Conservation (phyloP, 2,329 filamentous ascomycete species). For the Calonectria fujianensis region DNA sequence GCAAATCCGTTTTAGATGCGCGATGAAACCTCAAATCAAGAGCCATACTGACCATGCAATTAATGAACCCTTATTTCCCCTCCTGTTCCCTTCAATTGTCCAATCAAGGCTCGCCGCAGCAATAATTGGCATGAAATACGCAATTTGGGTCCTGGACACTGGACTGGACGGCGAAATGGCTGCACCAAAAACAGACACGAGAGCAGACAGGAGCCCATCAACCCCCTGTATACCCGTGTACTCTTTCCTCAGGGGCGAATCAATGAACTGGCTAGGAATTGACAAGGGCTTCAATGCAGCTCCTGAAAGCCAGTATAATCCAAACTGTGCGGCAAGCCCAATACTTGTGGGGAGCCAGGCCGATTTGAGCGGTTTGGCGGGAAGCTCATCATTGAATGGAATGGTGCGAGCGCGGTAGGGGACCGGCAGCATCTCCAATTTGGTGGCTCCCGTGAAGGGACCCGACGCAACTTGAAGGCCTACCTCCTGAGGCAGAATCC, state of each 20-base stretch:
- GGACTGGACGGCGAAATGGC: neutral
- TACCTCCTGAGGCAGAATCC: neutral
- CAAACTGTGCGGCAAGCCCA: slow-evolving; percentile 5
- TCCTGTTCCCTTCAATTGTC: slow-evolving; percentile 7
- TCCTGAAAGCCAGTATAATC: neutral
- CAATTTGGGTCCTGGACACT: neutral
- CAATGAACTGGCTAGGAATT: neutral
- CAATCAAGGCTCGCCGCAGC: neutral
- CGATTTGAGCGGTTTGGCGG: neutral
- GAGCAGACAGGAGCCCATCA: neutral
- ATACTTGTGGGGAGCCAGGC: slow-evolving; percentile 4
- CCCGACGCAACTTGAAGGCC: neutral
- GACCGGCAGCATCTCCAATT: slow-evolving; percentile 9
- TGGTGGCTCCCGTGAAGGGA: neutral
- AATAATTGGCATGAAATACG: slow-evolving; percentile 6
- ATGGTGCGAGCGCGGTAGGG: neutral
- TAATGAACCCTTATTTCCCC: neutral
- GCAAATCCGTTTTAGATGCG: neutral
- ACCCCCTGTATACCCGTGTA: neutral
- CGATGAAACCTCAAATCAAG: neutral
- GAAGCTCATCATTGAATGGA: neutral
- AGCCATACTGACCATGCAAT: neutral
- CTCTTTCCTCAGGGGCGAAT: neutral
- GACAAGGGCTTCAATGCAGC: neutral
- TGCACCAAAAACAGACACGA: neutral